These are phyloP conservation scores for Tylopilus rubrobrunneus DNA, from an alignment of 768 basidiomycete genomes.

Conservation along the genomic window DNA sequence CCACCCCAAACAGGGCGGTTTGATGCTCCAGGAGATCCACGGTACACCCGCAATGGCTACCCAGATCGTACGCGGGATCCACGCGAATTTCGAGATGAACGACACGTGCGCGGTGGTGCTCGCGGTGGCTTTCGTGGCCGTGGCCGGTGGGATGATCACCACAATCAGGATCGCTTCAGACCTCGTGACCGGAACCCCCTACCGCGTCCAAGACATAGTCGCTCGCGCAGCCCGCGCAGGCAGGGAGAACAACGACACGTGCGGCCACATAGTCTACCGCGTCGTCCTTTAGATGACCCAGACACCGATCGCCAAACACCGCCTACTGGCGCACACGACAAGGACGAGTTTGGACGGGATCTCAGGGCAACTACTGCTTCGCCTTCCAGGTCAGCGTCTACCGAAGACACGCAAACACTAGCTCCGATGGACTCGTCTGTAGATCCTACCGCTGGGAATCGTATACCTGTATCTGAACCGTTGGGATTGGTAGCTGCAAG, in stretches of 20 bases:
- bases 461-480: conserved; percentile 40
- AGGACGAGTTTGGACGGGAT: conserved; percentile 87
- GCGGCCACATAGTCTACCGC: conserved; percentile 59
- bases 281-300: conserved; percentile 37
- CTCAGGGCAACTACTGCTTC: conserved; percentile 52
- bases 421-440: conserved; percentile 35
- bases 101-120: conserved; percentile 47
- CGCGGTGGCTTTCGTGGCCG: conserved; percentile 59
- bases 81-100: conserved; percentile 37
- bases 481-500: conserved; percentile 48
- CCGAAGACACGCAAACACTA: conserved; percentile 24
- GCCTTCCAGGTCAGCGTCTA: conserved; percentile 27
- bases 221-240: conserved; percentile 75
- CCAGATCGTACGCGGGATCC: conserved; percentile 44
- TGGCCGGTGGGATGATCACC: conserved; percentile 63
- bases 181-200: conserved; percentile 42
- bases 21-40: conserved; percentile 35
- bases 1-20: conserved; percentile 24
- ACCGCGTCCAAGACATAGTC: conserved; percentile 53
- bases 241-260: conserved; percentile 46
- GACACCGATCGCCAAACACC: conserved; percentile 24
- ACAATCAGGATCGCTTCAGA: conserved; percentile 37
- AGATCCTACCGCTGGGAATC: conserved; percentile 44
- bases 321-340: conserved; percentile 39
- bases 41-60: conserved; percentile 28